Evolutionary conservation across 1,284 basidiomycete species (phyloP).

Genomic region (Ceratobasidium sp.): DNA sequence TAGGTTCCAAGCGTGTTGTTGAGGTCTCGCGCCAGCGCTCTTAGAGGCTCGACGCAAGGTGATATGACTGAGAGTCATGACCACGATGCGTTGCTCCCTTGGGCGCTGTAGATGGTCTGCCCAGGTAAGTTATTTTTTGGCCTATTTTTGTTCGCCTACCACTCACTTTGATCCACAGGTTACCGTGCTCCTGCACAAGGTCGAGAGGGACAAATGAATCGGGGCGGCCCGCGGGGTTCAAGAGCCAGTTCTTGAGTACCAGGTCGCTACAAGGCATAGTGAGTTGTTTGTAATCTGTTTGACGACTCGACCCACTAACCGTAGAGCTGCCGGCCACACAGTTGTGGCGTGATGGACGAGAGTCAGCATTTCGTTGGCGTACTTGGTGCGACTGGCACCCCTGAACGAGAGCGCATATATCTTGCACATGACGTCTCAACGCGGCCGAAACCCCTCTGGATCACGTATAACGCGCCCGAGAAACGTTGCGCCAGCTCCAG

Average conservation of each 20-base stretch:
- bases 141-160: no score
- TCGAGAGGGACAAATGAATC: not conserved
- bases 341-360: not conserved
- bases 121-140: not conserved
- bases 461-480: no score
- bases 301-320: no score
- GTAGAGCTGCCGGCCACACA: not conserved
- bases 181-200: slow-evolving; percentile 13
- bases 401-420: slow-evolving; percentile 14
- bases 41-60: no score
- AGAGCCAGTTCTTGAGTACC: slow-evolving; percentile 5
- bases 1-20: no score
- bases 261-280: not conserved
- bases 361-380: not conserved
- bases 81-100: slow-evolving; percentile 12
- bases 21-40: no score
- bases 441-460: no score
- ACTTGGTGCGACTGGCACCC: not conserved
- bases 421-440: no score
- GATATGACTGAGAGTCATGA: not conserved
- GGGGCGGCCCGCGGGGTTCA: not conserved
- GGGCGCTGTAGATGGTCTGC: slow-evolving; percentile 4
- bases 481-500: no score
- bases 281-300: not conserved
- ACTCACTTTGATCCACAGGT: slow-evolving; percentile 7